Evolutionary conservation across 768 basidiomycete species (phyloP).

Genomic region (Paxillus involutus): DNA sequence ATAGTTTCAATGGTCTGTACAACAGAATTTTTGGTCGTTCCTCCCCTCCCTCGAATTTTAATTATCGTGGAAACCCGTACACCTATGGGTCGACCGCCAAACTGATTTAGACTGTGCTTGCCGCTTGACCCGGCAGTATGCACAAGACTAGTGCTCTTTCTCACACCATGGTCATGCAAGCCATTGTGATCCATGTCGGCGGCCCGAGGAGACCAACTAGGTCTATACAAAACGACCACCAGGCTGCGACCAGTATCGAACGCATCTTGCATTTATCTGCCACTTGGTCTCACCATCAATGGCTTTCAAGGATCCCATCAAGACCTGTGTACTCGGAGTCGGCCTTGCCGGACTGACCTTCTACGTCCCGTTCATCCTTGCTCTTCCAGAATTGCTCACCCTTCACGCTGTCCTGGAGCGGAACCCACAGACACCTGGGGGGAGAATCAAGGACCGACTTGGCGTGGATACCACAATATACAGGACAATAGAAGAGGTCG

Average conservation of each 20-base stretch:
- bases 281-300: slow-evolving; percentile 1
- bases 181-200: neutral
- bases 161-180: slow-evolving; percentile 3
- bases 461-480: slow-evolving; percentile 59
- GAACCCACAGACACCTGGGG: slow-evolving; percentile 57
- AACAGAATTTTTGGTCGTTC: too few species aligned
- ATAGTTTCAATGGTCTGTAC: too few species aligned
- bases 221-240: slow-evolving; percentile 4
- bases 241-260: neutral
- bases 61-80: too few species aligned
- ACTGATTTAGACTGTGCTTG: too few species aligned
- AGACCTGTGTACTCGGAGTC: slow-evolving; percentile 71
- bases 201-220: slow-evolving; percentile 3
- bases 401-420: slow-evolving; percentile 77
- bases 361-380: slow-evolving; percentile 77
- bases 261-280: neutral
- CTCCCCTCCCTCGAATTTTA: too few species aligned
- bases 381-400: slow-evolving; percentile 66
- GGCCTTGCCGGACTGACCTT: slow-evolving; percentile 78
- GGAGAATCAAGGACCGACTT: slow-evolving; percentile 66
- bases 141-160: neutral
- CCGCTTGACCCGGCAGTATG: too few species aligned
- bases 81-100: too few species aligned
- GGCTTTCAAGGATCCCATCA: slow-evolving; percentile 49
- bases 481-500: slow-evolving; percentile 56